phyloP scores from a whole-genome alignment of 2,329 filamentous ascomycete species.

The Dactylellina sp. region DNA sequence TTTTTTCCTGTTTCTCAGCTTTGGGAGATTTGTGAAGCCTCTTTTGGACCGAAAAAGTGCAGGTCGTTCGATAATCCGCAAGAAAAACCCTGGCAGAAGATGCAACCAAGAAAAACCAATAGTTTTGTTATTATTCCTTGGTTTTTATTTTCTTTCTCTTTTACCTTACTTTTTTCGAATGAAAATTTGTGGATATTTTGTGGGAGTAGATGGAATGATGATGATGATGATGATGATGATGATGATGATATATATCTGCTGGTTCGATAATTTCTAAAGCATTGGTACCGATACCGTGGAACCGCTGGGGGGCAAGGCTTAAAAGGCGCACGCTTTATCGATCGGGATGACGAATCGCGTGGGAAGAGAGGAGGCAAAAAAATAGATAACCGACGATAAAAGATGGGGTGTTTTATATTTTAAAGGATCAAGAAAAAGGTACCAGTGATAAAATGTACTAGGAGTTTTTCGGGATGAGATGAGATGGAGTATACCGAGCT shows the following conservation, averaged over 20 bases:
- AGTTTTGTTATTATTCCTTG: too few relatives aligned
- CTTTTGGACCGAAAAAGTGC: too few relatives aligned
- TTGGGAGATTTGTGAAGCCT: too few relatives aligned
- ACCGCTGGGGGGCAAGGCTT: slow-evolving; percentile 17
- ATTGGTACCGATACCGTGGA: slow-evolving; percentile 46
- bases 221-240: too few relatives aligned
- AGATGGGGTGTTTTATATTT: neutral
- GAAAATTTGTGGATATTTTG: too few relatives aligned
- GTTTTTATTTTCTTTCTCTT: too few relatives aligned
- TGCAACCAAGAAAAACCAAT: too few relatives aligned
- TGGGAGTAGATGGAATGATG: too few relatives aligned
- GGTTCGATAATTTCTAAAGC: neutral
- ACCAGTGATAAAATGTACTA: neutral
- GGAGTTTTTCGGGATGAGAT: neutral
- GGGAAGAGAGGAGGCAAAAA: slow-evolving; percentile 7
- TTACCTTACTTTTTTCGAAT: too few relatives aligned
- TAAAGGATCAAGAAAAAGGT: neutral
- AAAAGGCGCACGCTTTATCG: slow-evolving; percentile 25
- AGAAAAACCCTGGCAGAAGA: too few relatives aligned
- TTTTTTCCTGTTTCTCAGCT: too few relatives aligned
- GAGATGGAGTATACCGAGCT: neutral
- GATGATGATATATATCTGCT: neutral
- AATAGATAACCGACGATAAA: slow-evolving; percentile 10
- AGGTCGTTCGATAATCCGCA: too few relatives aligned
- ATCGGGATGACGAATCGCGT: slow-evolving; percentile 40